Conservation (phyloP, 352 stramenopile species). For the Globisporangium parvum region DNA sequence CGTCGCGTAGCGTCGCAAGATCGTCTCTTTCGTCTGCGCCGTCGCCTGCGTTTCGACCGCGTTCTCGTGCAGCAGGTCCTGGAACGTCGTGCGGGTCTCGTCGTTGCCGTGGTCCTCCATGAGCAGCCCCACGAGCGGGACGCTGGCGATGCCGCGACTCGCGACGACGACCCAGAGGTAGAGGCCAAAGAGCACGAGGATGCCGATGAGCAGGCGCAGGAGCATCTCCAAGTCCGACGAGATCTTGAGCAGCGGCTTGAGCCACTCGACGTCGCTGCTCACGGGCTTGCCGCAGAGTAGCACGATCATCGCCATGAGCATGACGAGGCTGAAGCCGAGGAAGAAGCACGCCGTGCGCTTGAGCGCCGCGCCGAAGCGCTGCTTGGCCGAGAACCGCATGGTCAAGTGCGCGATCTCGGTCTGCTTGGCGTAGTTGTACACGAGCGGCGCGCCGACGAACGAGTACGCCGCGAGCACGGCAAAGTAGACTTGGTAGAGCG, state of each 20-base stretch:
- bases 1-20: conserved; percentile 57
- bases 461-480: conserved; percentile 50
- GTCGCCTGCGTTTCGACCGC: conserved; percentile 65
- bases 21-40: conserved; percentile 61
- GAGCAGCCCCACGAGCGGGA: conserved; percentile 70
- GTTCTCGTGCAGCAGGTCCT: conserved; percentile 70
- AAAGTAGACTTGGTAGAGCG: conserved; percentile 76
- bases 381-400: conserved; percentile 41
- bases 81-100: conserved; percentile 60
- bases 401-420: conserved; percentile 83
- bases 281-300: conserved; percentile 73
- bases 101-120: conserved; percentile 73
- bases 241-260: conserved; percentile 73
- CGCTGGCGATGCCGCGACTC: conserved; percentile 58
- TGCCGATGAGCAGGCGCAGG: conserved; percentile 61
- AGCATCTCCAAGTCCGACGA: conserved; percentile 71
- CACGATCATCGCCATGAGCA: conserved; percentile 63
- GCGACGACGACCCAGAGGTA: conserved; percentile 78
- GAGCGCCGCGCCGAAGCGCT: conserved; percentile 48
- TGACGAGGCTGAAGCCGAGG: conserved; percentile 51
- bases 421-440: conserved; percentile 80
- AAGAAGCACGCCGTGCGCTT: conserved; percentile 79
- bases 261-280: conserved; percentile 73
- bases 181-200: conserved; percentile 64
- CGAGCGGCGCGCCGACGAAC: conserved; percentile 65